A percentile compares a stretch with the other conserved stretches of the same genome.
Conservation (phyloP, 2,329 filamentous ascomycete genomes). For the Aureobasidium sp. region DNA sequence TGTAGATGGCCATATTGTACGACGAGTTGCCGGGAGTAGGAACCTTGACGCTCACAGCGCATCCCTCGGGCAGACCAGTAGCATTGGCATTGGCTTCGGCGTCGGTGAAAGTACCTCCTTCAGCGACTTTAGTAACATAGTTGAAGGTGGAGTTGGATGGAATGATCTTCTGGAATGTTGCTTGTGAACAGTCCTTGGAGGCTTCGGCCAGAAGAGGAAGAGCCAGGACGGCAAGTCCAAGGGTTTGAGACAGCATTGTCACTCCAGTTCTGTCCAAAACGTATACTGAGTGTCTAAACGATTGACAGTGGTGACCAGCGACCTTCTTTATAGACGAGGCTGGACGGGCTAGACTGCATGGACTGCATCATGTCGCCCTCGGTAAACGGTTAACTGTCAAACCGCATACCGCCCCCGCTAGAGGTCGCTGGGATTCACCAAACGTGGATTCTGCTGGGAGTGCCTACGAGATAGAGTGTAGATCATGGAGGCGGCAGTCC, state of each 20-base stretch:
- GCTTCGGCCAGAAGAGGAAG: conserved; percentile 5
- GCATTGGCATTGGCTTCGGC: conserved; percentile 34
- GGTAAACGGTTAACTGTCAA: background rate
- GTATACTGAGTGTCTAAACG: background rate
- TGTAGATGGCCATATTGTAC: conserved; percentile 29
- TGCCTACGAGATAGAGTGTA: background rate
- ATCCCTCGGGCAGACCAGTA: conserved; percentile 33
- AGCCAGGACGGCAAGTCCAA: background rate
- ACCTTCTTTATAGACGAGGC: background rate
- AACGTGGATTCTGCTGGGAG: background rate
- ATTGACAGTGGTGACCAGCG: background rate
- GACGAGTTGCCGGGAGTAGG: conserved; percentile 25
- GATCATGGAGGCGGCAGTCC: conserved; percentile 3
- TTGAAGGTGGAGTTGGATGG: conserved; percentile 33
- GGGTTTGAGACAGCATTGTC: background rate
- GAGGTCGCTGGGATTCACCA: background rate
- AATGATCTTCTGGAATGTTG: conserved; percentile 30
- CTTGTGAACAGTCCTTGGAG: conserved; percentile 27
- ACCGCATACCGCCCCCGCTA: background rate
- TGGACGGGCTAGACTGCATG: background rate
- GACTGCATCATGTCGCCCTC: background rate
- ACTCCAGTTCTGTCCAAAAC: background rate
- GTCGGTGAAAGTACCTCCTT: conserved; percentile 34
- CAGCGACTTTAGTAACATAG: conserved; percentile 28
- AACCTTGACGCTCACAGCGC: conserved; percentile 26